phyloP scores from a whole-genome alignment of 179 eudicot genomes.

The Silene coronaria region DNA sequence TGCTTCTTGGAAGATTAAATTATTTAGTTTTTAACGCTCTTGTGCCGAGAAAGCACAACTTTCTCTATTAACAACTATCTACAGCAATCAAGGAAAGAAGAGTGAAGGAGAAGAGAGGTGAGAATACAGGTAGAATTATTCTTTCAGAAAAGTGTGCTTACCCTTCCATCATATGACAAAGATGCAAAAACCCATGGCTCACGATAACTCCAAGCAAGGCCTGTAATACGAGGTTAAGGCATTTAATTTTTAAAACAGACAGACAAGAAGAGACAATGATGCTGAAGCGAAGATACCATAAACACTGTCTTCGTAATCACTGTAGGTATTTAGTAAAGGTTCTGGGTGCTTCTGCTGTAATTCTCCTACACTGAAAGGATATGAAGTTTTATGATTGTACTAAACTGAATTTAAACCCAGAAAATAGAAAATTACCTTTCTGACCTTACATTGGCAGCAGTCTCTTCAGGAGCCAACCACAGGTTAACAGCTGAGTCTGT shows the following conservation, averaged over 20 bases:
- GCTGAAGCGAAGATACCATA: conserved; percentile 52
- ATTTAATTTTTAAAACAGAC: conserved; percentile 7
- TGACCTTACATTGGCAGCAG: conserved; percentile 29
- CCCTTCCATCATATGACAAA: conserved; percentile 95
- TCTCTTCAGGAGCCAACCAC: conserved; percentile 61
- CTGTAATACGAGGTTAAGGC: conserved; percentile 33
- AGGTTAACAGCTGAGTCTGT: conserved; percentile 85
- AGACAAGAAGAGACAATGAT: conserved; percentile 5
- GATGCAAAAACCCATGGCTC: conserved; percentile 94
- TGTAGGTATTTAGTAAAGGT: conserved; percentile 65
- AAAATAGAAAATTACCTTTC: conserved; percentile 45
- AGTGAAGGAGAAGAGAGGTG: neutral
- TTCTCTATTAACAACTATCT: neutral
- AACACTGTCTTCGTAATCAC: conserved; percentile 90
- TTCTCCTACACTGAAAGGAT: conserved; percentile 41
- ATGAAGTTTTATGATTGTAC: neutral
- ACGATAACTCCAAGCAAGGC: conserved; percentile 90
- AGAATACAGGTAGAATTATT: neutral
- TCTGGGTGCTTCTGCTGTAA: conserved; percentile 41
- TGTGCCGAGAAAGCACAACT: neutral
- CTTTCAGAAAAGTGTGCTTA: conserved; percentile 32
- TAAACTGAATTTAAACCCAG: neutral
- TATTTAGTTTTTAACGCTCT: neutral
- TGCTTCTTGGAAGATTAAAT: neutral
- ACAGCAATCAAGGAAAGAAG: neutral